A percentile compares a stretch with the other conserved stretches of the same genome.
Evolutionary conservation across 2,329 filamentous ascomycete genomes (phyloP).

Genomic region (Trichoderma sp.): DNA sequence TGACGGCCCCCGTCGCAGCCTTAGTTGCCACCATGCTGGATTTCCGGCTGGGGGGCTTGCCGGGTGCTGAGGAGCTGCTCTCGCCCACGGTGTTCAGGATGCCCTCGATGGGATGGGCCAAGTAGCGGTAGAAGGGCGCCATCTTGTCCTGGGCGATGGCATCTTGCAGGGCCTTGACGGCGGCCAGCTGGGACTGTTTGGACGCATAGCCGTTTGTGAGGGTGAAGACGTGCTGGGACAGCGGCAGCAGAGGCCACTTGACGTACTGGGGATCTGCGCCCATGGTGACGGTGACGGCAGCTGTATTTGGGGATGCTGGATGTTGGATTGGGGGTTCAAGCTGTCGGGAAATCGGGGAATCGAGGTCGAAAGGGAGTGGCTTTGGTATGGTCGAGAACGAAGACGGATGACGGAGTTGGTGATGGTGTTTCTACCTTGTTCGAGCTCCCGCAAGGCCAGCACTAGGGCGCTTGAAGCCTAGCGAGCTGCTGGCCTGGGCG

Average conservation of each 20-base stretch:
- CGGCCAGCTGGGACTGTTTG: conserved; percentile 63
- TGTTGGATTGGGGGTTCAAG: not conserved
- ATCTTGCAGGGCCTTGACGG: conserved; percentile 73
- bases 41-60: conserved; percentile 64
- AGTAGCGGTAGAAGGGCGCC: conserved; percentile 81
- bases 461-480: conserved; percentile 1
- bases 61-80: conserved; percentile 45
- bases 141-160: conserved; percentile 81
- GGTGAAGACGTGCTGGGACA: conserved; percentile 83
- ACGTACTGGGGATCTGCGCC: conserved; percentile 80
- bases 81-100: conserved; percentile 77
- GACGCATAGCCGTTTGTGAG: conserved; percentile 76
- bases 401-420: conserved; percentile 17
- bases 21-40: conserved; percentile 74
- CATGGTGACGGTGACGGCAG: conserved; percentile 51
- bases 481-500: conserved; percentile 13
- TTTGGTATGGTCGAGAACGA: not conserved
- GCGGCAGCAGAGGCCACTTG: conserved; percentile 76
- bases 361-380: not conserved
- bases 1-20: conserved; percentile 60
- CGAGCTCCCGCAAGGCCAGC: conserved; percentile 16
- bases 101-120: conserved; percentile 78
- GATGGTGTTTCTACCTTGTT: not conserved
- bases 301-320: not conserved
- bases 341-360: not conserved